A percentile compares a stretch with the other conserved stretches of the same genome.
These are phyloP conservation scores for Phialophora expanda DNA, from an alignment of 2,329 filamentous ascomycete genomes.

Conservation along the genomic window DNA sequence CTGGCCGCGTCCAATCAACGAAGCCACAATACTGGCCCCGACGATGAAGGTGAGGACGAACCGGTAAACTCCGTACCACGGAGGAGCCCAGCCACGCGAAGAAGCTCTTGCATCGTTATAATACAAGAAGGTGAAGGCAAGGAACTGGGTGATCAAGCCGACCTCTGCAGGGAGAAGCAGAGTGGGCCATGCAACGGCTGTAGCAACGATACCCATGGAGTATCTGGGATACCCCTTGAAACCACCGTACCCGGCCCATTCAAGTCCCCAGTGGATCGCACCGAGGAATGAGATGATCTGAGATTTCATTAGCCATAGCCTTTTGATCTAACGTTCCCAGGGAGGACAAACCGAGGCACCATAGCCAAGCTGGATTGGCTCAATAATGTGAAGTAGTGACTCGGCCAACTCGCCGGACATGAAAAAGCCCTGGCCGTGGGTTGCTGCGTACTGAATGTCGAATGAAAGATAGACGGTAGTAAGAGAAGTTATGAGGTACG, in stretches of 20 bases:
- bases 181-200: constrained; percentile 87
- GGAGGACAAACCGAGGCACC: constrained; percentile 73
- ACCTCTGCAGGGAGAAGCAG: constrained; percentile 82
- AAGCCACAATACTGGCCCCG: constrained; percentile 78
- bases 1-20: constrained; percentile 80
- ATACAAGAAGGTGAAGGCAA: constrained; percentile 83
- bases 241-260: constrained; percentile 73
- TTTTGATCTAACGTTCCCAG: not conserved
- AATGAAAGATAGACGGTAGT: constrained; percentile 82
- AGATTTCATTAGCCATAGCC: constrained; percentile 8
- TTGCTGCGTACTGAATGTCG: constrained; percentile 73
- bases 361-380: constrained; percentile 88
- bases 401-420: constrained; percentile 74
- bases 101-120: constrained; percentile 79
- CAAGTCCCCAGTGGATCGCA: constrained; percentile 90
- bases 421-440: constrained; percentile 65
- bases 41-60: constrained; percentile 92
- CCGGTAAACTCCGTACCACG: constrained; percentile 87
- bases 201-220: constrained; percentile 77
- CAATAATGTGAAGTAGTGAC: constrained; percentile 73
- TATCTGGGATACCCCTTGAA: constrained; percentile 78
- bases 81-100: constrained; percentile 75
- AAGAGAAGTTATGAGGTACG: constrained; percentile 83
- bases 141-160: constrained; percentile 83
- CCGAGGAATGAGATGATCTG: constrained; percentile 92